A percentile compares a stretch with the other conserved stretches of the same genome.
These are phyloP conservation scores for Myriangium duriaei DNA, from an alignment of 2,329 filamentous ascomycete species.

Conservation along the genomic window DNA sequence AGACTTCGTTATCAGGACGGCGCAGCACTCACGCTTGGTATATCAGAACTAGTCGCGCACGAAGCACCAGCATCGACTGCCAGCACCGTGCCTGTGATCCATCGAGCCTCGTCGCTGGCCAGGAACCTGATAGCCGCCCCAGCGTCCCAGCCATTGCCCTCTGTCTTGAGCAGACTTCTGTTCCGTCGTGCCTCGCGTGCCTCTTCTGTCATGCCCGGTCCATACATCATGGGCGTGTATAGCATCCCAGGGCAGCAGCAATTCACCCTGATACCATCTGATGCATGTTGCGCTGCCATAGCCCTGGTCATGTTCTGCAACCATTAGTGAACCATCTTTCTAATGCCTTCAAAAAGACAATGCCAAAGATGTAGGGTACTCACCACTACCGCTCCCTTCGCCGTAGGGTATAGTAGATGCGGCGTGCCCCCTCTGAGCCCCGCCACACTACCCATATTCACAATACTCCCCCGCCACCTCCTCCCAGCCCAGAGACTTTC, in stretches of 20 bases:
- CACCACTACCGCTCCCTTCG: conserved; percentile 40
- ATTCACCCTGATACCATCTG: conserved; percentile 40
- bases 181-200: conserved; percentile 37
- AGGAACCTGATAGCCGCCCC: conserved; percentile 40
- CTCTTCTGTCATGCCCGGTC: conserved; percentile 37
- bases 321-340: conserved; percentile 1
- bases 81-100: conserved; percentile 38
- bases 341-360: not conserved
- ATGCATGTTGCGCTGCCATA: conserved; percentile 43
- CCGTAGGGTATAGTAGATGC: conserved; percentile 41
- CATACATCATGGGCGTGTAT: conserved; percentile 45
- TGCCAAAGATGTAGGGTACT: conserved; percentile 15
- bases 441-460: conserved; percentile 53
- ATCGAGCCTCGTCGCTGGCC: conserved; percentile 39
- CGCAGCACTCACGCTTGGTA: conserved; percentile 2
- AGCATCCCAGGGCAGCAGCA: conserved; percentile 45
- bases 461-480: conserved; percentile 38
- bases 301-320: conserved; percentile 39
- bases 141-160: conserved; percentile 44
- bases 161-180: conserved; percentile 39
- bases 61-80: conserved; percentile 38
- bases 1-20: no score
- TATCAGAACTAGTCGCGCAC: conserved; percentile 21
- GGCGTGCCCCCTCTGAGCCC: conserved; percentile 42
- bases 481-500: conserved; percentile 17